These are phyloP conservation scores for Trichoderma semiorbis DNA, from an alignment of 2,329 filamentous ascomycete genomes.

Conservation along the genomic window DNA sequence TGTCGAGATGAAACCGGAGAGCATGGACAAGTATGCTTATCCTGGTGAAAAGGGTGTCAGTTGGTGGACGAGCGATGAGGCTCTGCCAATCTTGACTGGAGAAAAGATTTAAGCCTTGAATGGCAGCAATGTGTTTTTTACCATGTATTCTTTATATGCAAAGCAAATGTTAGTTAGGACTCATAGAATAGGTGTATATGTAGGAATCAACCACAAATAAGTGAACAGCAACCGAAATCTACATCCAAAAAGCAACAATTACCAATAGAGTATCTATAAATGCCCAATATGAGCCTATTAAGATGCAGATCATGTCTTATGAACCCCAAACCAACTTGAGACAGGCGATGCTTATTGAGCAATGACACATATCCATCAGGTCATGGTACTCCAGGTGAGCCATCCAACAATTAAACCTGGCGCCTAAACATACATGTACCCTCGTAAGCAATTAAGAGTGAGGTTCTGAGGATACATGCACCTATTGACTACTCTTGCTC, in stretches of 20 bases:
- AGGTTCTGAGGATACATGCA: too few species aligned
- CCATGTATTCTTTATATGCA: not conserved
- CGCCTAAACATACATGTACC: too few species aligned
- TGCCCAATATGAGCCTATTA: too few species aligned
- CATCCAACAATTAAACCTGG: too few species aligned
- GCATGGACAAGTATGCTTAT: slow-evolving; percentile 76
- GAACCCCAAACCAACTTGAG: too few species aligned
- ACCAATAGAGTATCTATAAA: not conserved
- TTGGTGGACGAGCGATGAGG: slow-evolving; percentile 83
- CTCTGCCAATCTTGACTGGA: slow-evolving; percentile 68
- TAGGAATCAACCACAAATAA: not conserved
- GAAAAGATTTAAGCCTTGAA: slow-evolving; percentile 46
- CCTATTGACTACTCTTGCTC: too few species aligned
- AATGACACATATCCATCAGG: too few species aligned
- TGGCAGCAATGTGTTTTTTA: not conserved
- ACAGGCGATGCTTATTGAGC: too few species aligned
- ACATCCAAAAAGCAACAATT: not conserved
- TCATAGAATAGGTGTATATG: not conserved
- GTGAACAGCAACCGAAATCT: too few species aligned
- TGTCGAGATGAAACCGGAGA: slow-evolving; percentile 88
- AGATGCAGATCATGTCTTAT: too few species aligned
- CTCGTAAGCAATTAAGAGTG: too few species aligned
- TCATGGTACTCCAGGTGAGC: too few species aligned
- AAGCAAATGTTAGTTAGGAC: not conserved
- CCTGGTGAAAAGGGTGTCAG: slow-evolving; percentile 74